phyloP scores from a whole-genome alignment of 2,329 filamentous ascomycete species.

The Ceratocystis colombiana region DNA sequence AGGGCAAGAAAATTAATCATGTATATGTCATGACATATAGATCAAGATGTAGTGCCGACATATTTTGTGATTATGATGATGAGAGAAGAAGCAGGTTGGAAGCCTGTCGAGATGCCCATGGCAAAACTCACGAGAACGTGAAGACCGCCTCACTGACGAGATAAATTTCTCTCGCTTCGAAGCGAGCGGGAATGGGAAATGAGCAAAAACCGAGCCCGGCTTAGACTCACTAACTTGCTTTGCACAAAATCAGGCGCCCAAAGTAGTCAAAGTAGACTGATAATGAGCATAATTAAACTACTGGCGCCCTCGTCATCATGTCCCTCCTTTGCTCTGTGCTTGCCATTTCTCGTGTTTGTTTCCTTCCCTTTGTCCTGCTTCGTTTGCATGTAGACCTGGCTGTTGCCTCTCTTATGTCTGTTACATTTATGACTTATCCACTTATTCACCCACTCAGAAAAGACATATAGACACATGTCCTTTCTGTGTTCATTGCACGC shows the following conservation, averaged over 20 bases:
- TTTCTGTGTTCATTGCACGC: not conserved
- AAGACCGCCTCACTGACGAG: too few relatives aligned
- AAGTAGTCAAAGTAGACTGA: not conserved
- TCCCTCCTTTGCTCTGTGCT: not conserved
- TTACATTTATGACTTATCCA: not conserved
- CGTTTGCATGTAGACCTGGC: not conserved
- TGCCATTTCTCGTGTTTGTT: not conserved
- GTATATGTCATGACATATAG: too few relatives aligned
- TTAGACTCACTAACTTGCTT: not conserved
- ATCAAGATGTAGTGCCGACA: too few relatives aligned
- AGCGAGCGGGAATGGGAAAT: slow-evolving; percentile 16
- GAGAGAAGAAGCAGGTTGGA: too few relatives aligned
- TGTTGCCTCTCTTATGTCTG: not conserved
- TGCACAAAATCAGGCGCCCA: not conserved
- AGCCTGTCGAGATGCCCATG: too few relatives aligned
- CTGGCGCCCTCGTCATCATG: too few relatives aligned
- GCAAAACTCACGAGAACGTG: too few relatives aligned
- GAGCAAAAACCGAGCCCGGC: not conserved
- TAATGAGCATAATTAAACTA: not conserved
- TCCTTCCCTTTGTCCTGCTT: not conserved
- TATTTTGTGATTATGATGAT: too few relatives aligned
- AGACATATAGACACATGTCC: not conserved
- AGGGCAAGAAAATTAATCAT: too few relatives aligned
- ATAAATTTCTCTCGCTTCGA: not conserved
- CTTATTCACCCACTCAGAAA: not conserved